Conservation (phyloP, 495 filamentous ascomycete genomes). For the Trichodelitschia bisporula region DNA sequence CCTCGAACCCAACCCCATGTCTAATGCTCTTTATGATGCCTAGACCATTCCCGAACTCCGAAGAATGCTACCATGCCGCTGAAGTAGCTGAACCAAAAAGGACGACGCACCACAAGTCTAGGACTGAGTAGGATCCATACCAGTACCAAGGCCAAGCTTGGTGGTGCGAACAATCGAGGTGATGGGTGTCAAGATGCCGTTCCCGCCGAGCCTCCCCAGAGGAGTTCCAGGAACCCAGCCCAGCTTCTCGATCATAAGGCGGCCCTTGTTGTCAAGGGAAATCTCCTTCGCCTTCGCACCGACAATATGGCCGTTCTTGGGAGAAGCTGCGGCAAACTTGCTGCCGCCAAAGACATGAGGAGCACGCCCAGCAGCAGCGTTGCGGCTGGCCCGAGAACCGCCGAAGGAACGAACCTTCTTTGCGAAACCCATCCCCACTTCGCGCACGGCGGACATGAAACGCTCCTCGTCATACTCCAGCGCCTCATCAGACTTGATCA, state of each 20-base stretch:
- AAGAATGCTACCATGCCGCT: no score
- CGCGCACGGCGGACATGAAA: no score
- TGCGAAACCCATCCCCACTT: no score
- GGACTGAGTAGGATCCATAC: no score
- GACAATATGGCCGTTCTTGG: slow-evolving; percentile 74
- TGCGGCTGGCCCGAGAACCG: slow-evolving; percentile 1
- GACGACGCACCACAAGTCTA: no score
- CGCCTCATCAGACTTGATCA: slow-evolving; percentile 11
- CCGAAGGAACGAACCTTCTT: no score
- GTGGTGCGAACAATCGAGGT: slow-evolving; percentile 68
- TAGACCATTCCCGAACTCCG: no score
- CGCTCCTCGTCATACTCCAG: no score
- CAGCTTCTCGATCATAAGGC: slow-evolving; percentile 91
- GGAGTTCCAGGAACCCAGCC: slow-evolving; percentile 79
- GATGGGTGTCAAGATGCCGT: slow-evolving; percentile 71
- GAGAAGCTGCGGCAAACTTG: slow-evolving; percentile 22
- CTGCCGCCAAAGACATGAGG: no score
- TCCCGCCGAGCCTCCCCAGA: slow-evolving; percentile 60
- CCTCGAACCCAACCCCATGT: no score
- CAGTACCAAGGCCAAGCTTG: slow-evolving; percentile 65
- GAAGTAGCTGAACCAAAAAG: no score
- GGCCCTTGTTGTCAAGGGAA: slow-evolving; percentile 57
- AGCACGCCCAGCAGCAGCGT: slow-evolving; percentile 18
- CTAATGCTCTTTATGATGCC: no score
- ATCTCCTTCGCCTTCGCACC: slow-evolving; percentile 68